Evolutionary conservation across 1,284 basidiomycete genomes (phyloP).

Genomic region (Erythrobasidium hasegawianum): DNA sequence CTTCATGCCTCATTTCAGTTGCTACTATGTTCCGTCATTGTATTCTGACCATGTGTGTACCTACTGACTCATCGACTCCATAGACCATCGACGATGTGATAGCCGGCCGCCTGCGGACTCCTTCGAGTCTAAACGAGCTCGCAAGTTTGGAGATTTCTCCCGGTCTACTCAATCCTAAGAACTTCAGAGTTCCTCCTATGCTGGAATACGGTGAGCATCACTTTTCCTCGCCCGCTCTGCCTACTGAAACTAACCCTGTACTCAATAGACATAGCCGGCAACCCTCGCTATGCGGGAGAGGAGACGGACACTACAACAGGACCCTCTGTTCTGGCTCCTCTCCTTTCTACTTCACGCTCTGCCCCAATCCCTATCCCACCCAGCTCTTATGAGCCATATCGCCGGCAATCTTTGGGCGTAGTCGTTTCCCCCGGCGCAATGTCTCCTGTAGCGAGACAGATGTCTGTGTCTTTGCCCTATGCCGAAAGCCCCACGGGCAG

Average conservation of each 20-base stretch:
- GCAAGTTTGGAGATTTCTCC: conserved; percentile 69
- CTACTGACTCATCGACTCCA: neutral
- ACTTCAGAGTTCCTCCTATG: conserved; percentile 43
- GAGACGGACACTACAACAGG: conserved; percentile 13
- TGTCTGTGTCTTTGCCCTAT: too few relatives aligned
- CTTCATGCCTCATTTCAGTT: neutral
- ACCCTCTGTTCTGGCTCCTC: conserved; percentile 14
- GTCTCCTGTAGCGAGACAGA: too few relatives aligned
- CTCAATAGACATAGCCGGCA: conserved; percentile 24
- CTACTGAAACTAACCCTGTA: neutral
- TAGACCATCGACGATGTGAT: conserved; percentile 80
- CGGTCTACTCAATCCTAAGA: conserved; percentile 34
- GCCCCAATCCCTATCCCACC: conserved; percentile 1
- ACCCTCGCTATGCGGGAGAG: conserved; percentile 27
- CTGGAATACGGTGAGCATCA: conserved; percentile 35
- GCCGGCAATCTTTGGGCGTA: neutral
- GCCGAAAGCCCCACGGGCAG: too few relatives aligned
- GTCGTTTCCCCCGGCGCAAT: too few relatives aligned
- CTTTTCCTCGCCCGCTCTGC: neutral
- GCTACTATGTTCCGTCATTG: conserved; percentile 12
- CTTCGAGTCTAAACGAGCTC: conserved; percentile 83
- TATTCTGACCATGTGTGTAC: neutral
- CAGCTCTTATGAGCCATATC: neutral
- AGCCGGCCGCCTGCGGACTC: conserved; percentile 76
- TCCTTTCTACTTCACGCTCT: conserved; percentile 4